Percentiles rank a stretch among this genome's conserved stretches.
phyloP scores from a whole-genome alignment of 768 basidiomycete species.

The Boletales sp. region DNA sequence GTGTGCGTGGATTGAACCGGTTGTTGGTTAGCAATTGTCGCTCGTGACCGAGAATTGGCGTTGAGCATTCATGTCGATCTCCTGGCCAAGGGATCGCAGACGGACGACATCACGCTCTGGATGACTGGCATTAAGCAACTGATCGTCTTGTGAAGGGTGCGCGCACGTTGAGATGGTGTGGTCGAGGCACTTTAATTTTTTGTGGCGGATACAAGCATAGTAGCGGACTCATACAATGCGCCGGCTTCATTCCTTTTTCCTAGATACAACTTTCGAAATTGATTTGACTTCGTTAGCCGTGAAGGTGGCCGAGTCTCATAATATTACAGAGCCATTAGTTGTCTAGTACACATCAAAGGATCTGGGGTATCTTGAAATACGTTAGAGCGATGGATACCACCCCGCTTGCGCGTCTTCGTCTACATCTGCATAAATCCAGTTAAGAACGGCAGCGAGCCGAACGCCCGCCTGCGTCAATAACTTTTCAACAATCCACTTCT shows the following conservation, averaged over 20 bases:
- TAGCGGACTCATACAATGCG: too few species aligned
- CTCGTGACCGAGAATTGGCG: slow-evolving; percentile 72
- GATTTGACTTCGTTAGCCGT: neutral
- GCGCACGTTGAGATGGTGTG: neutral
- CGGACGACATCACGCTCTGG: slow-evolving; percentile 81
- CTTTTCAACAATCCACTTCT: slow-evolving; percentile 73
- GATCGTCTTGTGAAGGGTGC: slow-evolving; percentile 53
- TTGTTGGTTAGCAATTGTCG: slow-evolving; percentile 63
- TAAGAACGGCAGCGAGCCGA: slow-evolving; percentile 79
- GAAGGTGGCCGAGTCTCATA: too few species aligned
- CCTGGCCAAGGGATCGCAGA: slow-evolving; percentile 72
- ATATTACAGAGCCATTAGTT: too few species aligned
- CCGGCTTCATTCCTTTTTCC: neutral
- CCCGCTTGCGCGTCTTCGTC: neutral
- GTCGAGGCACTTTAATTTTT: neutral
- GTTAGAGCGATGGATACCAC: slow-evolving; percentile 4
- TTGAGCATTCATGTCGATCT: slow-evolving; percentile 83
- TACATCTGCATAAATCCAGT: slow-evolving; percentile 54
- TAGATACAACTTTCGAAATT: neutral
- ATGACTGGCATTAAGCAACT: slow-evolving; percentile 91
- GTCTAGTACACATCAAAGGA: too few species aligned
- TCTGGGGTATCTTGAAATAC: neutral
- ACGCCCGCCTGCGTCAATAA: slow-evolving; percentile 81
- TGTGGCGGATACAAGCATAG: neutral
- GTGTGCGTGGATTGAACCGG: neutral